These are phyloP conservation scores for Schizothecium vesticola DNA, from an alignment of 495 filamentous ascomycete species.

Conservation along the genomic window DNA sequence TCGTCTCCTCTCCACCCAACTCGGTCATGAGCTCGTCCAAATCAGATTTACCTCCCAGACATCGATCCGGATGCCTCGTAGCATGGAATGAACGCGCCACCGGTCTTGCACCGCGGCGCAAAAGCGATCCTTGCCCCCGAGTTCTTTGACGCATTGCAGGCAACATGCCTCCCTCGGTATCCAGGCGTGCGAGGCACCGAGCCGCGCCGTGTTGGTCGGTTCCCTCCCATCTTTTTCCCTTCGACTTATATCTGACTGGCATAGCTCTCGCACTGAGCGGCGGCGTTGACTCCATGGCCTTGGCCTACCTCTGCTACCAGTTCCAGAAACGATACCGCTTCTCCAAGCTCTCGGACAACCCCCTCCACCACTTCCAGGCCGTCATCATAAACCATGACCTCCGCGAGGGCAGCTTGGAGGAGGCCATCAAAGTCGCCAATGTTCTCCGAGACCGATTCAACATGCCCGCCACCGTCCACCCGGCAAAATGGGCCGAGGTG, in stretches of 20 bases:
- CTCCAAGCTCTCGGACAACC: slow-evolving; percentile 34
- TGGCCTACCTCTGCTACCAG: slow-evolving; percentile 65
- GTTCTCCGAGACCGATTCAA: slow-evolving; percentile 40
- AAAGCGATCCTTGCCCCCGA: slow-evolving; percentile 46
- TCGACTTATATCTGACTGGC: not conserved
- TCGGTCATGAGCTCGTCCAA: not conserved
- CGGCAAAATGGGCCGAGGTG: slow-evolving; percentile 36
- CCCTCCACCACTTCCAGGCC: slow-evolving; percentile 45
- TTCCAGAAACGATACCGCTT: slow-evolving; percentile 17
- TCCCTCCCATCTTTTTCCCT: not conserved
- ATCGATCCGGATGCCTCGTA: slow-evolving; percentile 1
- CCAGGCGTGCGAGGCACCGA: slow-evolving; percentile 15
- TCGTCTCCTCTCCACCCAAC: not conserved
- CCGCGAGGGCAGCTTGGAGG: slow-evolving; percentile 59
- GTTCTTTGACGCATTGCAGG: slow-evolving; percentile 49
- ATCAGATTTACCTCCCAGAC: not conserved
- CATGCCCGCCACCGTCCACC: slow-evolving; percentile 14
- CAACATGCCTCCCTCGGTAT: slow-evolving; percentile 45
- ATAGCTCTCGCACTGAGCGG: slow-evolving; percentile 65
- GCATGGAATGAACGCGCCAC: slow-evolving; percentile 42
- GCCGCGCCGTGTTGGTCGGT: slow-evolving; percentile 33
- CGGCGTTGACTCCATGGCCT: slow-evolving; percentile 93
- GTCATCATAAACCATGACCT: slow-evolving; percentile 78
- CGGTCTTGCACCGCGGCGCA: slow-evolving; percentile 36
- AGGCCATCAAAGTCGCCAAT: slow-evolving; percentile 57